Base-by-base conservation (phyloP, 805 yeast genomes). In the Candida sithepensis region DNA sequence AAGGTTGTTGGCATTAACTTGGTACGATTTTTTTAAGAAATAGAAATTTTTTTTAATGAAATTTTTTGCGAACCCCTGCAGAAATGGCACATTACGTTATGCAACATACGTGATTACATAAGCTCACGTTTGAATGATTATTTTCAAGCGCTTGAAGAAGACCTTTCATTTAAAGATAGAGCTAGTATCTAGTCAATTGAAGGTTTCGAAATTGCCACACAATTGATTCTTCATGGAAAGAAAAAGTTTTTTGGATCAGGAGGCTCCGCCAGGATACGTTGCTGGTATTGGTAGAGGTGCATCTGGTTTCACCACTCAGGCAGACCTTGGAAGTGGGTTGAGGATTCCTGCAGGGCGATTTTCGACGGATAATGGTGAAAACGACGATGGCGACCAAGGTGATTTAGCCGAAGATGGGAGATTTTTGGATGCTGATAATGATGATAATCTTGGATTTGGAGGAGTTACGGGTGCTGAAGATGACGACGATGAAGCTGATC, bases 231-330 rank as follows among this genome's bases (percentile, higher is more conserved):
- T 21, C 21, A 75, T 75, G 84, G 79, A 78, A 26, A 63, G 81
- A 47, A 77, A 75, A 50, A 70, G 80, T 4, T 94, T 94, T 66
- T 70, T 92, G 42, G 89, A 85, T 59, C 88, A 86, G 68, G 81
- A 82, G 51, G 85, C 98, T 1, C 99, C 99, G 0, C 78, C 85
- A 2, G 96, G 95, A 5, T 92, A 92, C 61, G 78, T 90, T 37
- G 85, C 98, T 3, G 99, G 99, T 22, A 67, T 90, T 7, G 98
- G 97, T 0, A 74, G 99, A 61, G 99, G 99, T 23, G 98, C 97
- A 1, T 79, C 88, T 1, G 98, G 97, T 4, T 91, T 94, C 65
- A 82, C 91, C 0, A 89, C 96, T 0, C 77, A 89, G 49, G 88
- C 94, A 1, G 95, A 85, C 52, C 64, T 85, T 14, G 88, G 88